Base-by-base conservation (phyloP, 768 basidiomycete species). In the Rhizopogon vesiculosus region DNA sequence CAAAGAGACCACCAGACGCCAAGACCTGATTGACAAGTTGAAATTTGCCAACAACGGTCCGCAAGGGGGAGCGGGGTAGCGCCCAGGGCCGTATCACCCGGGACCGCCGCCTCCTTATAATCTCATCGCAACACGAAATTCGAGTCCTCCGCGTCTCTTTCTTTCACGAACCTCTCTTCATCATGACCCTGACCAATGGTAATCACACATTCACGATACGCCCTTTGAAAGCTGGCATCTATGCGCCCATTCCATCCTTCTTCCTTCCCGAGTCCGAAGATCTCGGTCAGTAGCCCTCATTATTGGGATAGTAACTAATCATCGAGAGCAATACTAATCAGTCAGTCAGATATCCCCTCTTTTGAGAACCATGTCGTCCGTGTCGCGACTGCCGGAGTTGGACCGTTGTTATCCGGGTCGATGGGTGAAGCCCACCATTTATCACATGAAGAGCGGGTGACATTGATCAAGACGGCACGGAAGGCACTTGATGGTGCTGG, bases 361-460 rank as follows among this genome's bases (percentile, higher is more conserved):
- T 88, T 93, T 62, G 78, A 85, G 64, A 69, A 74, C 8, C 91
- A 93, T 71, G 77, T 91, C 43, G 73, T 81, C 52, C 78, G 76
- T 43, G 72, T 84, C 45, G 90, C 87, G 8, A 71, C 72, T 48
- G 85, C 83, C 12, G 89, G 89, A 25, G 85, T 91, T 59, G 79
- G 74, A 7, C 87, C 87, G 15, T 73, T 95, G 58, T 74, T 93
- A 49, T 79, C 84, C 35, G 92, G 92, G 16, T 87, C 89, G 5
- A 90, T 90, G 89, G 86, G 93, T 61, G 93, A 95, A 68, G 91
- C 89, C 18, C 79, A 84, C 58, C 91, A 94, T 65, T 70, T 85
- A 45, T 71, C 87, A 42, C 86, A 80, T 62, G 65, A 74, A 3
- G 93, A 95, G 64, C 84, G 93, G 41, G 72, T 76, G 44, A 71